phyloP scores from a whole-genome alignment of 495 filamentous ascomycete species.

The Neurospora sp. region DNA sequence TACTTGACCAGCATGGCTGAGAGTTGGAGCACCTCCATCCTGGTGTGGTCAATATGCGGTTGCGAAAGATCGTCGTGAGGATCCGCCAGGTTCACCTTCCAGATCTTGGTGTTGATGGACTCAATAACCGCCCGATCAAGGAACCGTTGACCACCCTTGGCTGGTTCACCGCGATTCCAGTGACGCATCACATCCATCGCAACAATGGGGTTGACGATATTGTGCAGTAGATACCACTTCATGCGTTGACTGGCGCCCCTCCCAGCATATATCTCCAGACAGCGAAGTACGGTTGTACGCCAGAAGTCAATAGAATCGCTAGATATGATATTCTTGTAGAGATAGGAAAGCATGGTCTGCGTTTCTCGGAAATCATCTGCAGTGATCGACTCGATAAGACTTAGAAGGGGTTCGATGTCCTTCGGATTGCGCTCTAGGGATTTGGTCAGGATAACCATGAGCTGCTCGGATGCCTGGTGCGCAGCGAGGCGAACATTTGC shows the following conservation, averaged over 20 bases:
- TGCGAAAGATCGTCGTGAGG: constrained; percentile 75
- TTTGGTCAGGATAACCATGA: constrained; percentile 76
- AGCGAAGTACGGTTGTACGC: constrained; percentile 71
- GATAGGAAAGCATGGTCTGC: constrained; percentile 65
- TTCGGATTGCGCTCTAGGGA: constrained; percentile 63
- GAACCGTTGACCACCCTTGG: constrained; percentile 53
- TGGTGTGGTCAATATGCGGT: constrained; percentile 84
- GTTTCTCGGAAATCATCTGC: constrained; percentile 69
- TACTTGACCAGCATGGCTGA: constrained; percentile 94
- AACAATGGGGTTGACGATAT: constrained; percentile 91
- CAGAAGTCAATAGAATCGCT: constrained; percentile 84
- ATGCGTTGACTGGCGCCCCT: constrained; percentile 70
- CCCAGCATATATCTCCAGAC: constrained; percentile 77
- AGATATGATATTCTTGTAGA: constrained; percentile 76
- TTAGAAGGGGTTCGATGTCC: constrained; percentile 82
- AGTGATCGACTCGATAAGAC: constrained; percentile 73
- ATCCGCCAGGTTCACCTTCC: constrained; percentile 80
- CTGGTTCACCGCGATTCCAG: constrained; percentile 38
- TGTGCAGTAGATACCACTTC: constrained; percentile 85
- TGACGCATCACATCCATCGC: constrained; percentile 88
- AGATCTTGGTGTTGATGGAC: constrained; percentile 84
- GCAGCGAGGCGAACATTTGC: constrained; percentile 70
- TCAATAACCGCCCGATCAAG: constrained; percentile 87
- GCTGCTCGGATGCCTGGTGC: constrained; percentile 77
- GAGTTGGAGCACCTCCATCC: constrained; percentile 91